Evolutionary conservation across 768 basidiomycete species (phyloP).

Genomic region (Auriscalpium orientale): DNA sequence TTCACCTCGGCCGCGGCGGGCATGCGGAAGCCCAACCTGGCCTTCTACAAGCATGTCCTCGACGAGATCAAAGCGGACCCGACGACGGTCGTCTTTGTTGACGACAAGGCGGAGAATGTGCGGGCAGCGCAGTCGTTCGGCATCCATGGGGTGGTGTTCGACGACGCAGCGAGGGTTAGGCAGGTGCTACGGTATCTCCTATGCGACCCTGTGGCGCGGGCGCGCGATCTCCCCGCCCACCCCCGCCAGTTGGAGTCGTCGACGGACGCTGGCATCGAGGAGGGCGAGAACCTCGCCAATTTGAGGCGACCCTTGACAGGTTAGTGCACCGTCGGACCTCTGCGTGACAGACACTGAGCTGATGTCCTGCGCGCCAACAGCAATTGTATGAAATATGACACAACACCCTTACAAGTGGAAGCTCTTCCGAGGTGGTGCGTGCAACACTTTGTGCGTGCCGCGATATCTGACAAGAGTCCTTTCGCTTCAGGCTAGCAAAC

Average conservation of each 20-base stretch:
- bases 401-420: constrained; percentile 42
- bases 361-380: constrained; percentile 19
- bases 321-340: constrained; percentile 15
- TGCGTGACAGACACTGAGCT: not conserved
- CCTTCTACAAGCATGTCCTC: constrained; percentile 45
- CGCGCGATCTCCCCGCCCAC: constrained; percentile 29
- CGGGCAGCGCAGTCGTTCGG: constrained; percentile 50
- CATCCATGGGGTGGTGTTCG: constrained; percentile 46
- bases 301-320: constrained; percentile 43
- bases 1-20: constrained; percentile 46
- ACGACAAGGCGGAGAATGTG: constrained; percentile 55
- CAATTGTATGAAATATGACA: constrained; percentile 29
- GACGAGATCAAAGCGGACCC: constrained; percentile 39
- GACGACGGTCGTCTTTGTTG: constrained; percentile 42
- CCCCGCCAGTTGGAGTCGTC: constrained; percentile 36
- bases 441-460: constrained; percentile 1
- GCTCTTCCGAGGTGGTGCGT: constrained; percentile 39
- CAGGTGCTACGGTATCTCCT: constrained; percentile 40
- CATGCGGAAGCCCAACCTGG: constrained; percentile 49
- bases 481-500: constrained; percentile 26
- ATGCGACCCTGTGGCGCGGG: constrained; percentile 39
- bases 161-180: constrained; percentile 31
- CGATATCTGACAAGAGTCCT: not conserved
- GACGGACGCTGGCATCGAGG: constrained; percentile 32
- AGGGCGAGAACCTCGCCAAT: constrained; percentile 52